These are phyloP conservation scores for Quercus glauca DNA, from an alignment of 306 rosid species.

Conservation along the genomic window DNA sequence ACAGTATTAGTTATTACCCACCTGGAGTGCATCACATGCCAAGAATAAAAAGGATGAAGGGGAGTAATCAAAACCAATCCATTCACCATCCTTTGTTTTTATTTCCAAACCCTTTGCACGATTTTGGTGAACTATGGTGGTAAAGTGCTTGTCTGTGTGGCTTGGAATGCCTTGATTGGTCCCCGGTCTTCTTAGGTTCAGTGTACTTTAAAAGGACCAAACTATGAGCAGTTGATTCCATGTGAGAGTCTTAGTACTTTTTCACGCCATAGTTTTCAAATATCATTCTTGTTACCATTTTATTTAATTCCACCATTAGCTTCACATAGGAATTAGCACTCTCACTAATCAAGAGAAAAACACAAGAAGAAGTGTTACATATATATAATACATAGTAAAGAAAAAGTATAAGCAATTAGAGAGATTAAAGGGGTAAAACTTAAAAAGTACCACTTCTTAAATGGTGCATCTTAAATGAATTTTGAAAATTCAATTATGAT, in stretches of 20 bases:
- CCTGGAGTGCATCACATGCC: conserved; percentile 15
- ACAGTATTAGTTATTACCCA: background rate
- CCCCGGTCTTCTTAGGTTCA: background rate
- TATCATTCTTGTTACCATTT: conserved; percentile 21
- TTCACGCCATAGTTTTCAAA: conserved; percentile 15
- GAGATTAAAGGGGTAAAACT: too few species aligned
- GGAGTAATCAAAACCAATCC: conserved; percentile 13
- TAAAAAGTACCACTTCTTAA: too few species aligned
- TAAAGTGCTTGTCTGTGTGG: conserved; percentile 12
- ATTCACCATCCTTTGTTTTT: conserved; percentile 11
- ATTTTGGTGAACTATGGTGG: conserved; percentile 12
- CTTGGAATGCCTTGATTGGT: background rate
- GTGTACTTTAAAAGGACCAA: background rate
- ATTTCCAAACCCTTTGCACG: conserved; percentile 18
- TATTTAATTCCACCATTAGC: background rate
- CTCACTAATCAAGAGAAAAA: conserved; percentile 1
- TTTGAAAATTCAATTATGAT: too few species aligned
- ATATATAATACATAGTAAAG: too few species aligned
- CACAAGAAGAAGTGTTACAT: background rate
- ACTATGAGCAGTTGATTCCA: background rate
- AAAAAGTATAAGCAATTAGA: background rate
- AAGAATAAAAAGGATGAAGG: conserved; percentile 8
- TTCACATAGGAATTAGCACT: conserved; percentile 1
- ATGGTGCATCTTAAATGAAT: too few species aligned
- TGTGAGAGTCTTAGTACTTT: background rate